These are phyloP conservation scores for Paecilomyces sp. DNA, from an alignment of 2,329 filamentous ascomycete species.

Conservation along the genomic window DNA sequence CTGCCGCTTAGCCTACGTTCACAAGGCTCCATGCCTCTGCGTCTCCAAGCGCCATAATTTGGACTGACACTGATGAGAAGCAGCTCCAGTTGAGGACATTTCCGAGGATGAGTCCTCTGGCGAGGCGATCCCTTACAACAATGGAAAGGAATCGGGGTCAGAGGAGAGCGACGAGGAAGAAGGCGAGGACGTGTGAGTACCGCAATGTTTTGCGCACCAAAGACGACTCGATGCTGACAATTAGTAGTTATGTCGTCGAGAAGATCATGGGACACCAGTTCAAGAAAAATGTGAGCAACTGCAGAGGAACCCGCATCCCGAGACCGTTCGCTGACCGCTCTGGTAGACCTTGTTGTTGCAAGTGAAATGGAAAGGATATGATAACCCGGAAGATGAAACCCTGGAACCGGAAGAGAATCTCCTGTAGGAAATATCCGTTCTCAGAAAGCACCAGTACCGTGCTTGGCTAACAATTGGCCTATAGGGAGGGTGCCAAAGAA, in stretches of 20 bases:
- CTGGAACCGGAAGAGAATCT: constrained; percentile 40
- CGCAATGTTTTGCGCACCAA: neutral
- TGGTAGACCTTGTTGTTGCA: constrained; percentile 29
- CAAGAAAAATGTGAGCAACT: constrained; percentile 23
- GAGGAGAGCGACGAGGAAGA: constrained; percentile 21
- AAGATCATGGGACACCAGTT: constrained; percentile 31
- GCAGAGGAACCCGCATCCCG: constrained; percentile 1
- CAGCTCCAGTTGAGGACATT: constrained; percentile 9
- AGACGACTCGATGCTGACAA: constrained; percentile 4
- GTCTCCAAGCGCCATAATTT: neutral
- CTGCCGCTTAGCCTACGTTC: constrained; percentile 1
- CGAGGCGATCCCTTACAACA: constrained; percentile 29
- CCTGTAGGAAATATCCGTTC: constrained; percentile 20
- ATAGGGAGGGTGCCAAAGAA: constrained; percentile 32
- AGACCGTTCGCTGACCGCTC: constrained; percentile 11
- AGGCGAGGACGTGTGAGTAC: constrained; percentile 29
- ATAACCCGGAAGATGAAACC: constrained; percentile 36
- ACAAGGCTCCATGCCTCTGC: neutral
- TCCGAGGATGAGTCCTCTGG: constrained; percentile 31
- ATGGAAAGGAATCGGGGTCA: constrained; percentile 10
- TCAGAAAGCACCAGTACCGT: neutral
- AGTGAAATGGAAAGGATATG: constrained; percentile 44
- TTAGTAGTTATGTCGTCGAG: constrained; percentile 33
- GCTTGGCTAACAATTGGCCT: constrained; percentile 10
- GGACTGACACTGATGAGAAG: neutral